These are phyloP conservation scores for Plantago elongata DNA, from an alignment of 257 asterid genomes.

Conservation along the genomic window DNA sequence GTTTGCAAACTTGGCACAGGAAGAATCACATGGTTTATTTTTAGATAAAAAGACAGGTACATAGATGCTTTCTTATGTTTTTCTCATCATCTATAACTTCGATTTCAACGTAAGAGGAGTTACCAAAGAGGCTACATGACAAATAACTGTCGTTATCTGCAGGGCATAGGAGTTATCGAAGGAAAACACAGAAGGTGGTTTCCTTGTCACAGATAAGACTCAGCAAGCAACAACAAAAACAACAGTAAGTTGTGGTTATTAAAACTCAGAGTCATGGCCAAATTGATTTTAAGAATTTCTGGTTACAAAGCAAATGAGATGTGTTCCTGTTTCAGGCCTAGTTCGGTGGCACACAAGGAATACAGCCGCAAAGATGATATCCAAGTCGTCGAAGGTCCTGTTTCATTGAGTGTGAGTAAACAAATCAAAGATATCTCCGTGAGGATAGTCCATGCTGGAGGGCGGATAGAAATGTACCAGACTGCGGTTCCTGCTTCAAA, in stretches of 20 bases:
- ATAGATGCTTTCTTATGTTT: not conserved
- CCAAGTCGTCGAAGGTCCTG: slow-evolving; percentile 12
- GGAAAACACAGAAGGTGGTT: too few relatives aligned
- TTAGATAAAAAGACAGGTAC: slow-evolving; percentile 12
- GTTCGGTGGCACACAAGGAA: slow-evolving; percentile 10
- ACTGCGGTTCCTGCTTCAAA: slow-evolving; percentile 46
- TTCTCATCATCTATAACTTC: not conserved
- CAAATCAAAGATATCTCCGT: slow-evolving; percentile 40
- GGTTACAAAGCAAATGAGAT: not conserved
- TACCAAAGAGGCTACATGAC: slow-evolving; percentile 5
- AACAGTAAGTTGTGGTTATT: not conserved
- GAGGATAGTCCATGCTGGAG: slow-evolving; percentile 61
- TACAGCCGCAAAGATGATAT: slow-evolving; percentile 1
- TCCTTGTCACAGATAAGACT: not conserved
- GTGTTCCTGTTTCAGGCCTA: slow-evolving; percentile 9
- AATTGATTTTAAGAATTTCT: not conserved
- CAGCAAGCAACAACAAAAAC: not conserved
- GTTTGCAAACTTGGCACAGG: slow-evolving; percentile 55
- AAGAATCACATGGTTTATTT: slow-evolving; percentile 39
- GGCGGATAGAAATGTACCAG: slow-evolving; percentile 48
- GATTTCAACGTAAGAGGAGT: not conserved
- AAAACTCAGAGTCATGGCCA: not conserved
- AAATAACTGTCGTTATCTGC: not conserved
- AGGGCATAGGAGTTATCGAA: slow-evolving; percentile 1
- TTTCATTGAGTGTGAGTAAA: slow-evolving; percentile 27